Base-by-base conservation (phyloP, 345 rosid genomes). In the Eutrema yunnanense region DNA sequence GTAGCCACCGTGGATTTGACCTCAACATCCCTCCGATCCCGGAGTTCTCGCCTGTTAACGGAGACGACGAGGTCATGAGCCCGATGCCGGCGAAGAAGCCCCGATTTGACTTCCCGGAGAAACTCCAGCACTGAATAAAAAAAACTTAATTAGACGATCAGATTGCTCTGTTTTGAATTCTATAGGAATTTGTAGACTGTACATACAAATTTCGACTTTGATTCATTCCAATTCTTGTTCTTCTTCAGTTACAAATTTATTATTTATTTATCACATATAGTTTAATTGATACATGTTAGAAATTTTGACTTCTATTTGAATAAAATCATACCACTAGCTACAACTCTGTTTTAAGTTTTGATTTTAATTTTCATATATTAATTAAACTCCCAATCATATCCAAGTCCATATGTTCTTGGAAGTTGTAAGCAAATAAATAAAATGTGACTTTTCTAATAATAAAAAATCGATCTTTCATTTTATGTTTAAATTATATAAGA, bases 21-120 rank as follows among this genome's bases (percentile, higher is more conserved):
- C 87, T 88, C 0, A 90, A 90, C 66, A 62, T 90, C 22, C 94
- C 92, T 0, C 87, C 90, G 13, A 33, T 83, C 44, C 90, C 96
- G 3, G 96, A 86, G 54, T 83, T 86, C 80, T 69, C 58, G 6
- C 1, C 3, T 51, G 65, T 53, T 6, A 68, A 78, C 44, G 78
- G 80, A 50, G 88, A 84, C 6, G 86, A 85, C 37, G 91, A 83
- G 54, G 91, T 78, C 14, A 81, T 82, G 79, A 83, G 87, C 58
- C 88, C 87, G 8, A 84, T 66, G 53, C 87, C 87, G 34, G 53
- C 80, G 2, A 87, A 84, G 81, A 85, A 80, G 64, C 62, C 83
- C 0, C 84, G 86, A 1, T 29, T 80, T 49, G 73, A 76, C 50
- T 32, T 75, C 33, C 6, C 78, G 6, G 69, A 52, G 63, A 69